These are phyloP conservation scores for Wolfiporia cocos DNA, from an alignment of 1,284 basidiomycete genomes.

Conservation along the genomic window DNA sequence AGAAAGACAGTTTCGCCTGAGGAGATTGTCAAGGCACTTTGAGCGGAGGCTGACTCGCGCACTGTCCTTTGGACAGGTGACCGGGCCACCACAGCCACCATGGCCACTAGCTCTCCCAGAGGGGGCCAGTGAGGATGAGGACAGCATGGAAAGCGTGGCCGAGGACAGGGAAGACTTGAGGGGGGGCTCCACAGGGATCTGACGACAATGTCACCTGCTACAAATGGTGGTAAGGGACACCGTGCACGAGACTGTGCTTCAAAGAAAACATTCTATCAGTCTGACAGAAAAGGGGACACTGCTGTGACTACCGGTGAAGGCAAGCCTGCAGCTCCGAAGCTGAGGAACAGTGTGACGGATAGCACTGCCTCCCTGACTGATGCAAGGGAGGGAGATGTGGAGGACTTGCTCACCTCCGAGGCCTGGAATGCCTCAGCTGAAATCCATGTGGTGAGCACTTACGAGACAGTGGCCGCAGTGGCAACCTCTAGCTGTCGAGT, in stretches of 20 bases:
- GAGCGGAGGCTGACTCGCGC: not conserved
- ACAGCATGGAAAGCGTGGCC: not conserved
- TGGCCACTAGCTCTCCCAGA: not conserved
- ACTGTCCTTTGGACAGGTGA: not conserved
- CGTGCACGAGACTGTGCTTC: not conserved
- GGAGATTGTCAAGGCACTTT: not conserved
- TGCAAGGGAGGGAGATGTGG: not conserved
- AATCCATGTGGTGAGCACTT: not conserved
- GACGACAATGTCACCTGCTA: not conserved
- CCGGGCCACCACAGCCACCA: not conserved
- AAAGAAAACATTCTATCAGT: not conserved
- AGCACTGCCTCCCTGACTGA: not conserved
- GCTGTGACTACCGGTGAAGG: not conserved
- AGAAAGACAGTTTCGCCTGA: not conserved
- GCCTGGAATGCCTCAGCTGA: conserved; percentile 1
- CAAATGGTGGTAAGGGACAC: not conserved
- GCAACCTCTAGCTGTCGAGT: not conserved
- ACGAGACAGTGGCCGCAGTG: not conserved
- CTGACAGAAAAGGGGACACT: not conserved
- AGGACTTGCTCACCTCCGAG: not conserved
- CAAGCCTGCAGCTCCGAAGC: not conserved
- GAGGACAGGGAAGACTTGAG: not conserved
- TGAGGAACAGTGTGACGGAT: not conserved
- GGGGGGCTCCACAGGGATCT: not conserved
- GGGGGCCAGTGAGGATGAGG: not conserved